Evolutionary conservation across 371 early-diverging fungal species (phyloP), one percentile per base, ranked within the genome.

Genomic region (Syncephalastrum monosporum): DNA sequence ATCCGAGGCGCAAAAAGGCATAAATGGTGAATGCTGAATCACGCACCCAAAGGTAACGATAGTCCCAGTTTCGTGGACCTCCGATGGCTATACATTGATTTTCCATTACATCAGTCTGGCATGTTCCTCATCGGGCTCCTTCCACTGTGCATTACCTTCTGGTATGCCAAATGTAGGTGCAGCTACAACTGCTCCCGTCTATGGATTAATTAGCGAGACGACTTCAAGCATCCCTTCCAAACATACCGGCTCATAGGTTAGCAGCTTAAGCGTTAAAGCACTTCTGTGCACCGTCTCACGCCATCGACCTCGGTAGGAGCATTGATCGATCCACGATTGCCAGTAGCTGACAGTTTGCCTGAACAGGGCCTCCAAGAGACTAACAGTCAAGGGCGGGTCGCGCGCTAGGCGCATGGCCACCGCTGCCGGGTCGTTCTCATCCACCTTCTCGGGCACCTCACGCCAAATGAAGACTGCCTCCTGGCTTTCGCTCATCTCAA

Each of bases 11-110:
- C 55, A 93, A 72, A 12, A 93, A 82, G 2, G 93, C 92, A 68
- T 93, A 93, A 33, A 92, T 77, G 1, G 90, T 88, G 51, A 93
- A 93, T 0, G 91, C 82, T 4, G 90, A 81, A 69, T 93, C 93
- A 19, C 92, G 83, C 5, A 93, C 71, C 93, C 93, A 93, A 0
- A 82, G 82, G 67, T 80, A 93, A 3, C 92, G 84, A 64, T 90
- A 91, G 66, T 90, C 91, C 93, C 93, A 93, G 72, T 92, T 93
- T 10, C 91, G 75, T 0, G 78, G 64, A 6, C 90, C 89, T 23
- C 92, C 89, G 50, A 93, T 82, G 16, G 80, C 84, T 80, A 59
- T 24, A 62, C 41, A 52, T 38, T 5, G n/a, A 8, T 33, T 0
- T 33, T 33, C 38, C 10, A 33, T 33, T 0, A 10, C 10, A 33